Evolutionary conservation across 495 filamentous ascomycete species (phyloP).

Genomic region (Rhizodiscina lignyota): DNA sequence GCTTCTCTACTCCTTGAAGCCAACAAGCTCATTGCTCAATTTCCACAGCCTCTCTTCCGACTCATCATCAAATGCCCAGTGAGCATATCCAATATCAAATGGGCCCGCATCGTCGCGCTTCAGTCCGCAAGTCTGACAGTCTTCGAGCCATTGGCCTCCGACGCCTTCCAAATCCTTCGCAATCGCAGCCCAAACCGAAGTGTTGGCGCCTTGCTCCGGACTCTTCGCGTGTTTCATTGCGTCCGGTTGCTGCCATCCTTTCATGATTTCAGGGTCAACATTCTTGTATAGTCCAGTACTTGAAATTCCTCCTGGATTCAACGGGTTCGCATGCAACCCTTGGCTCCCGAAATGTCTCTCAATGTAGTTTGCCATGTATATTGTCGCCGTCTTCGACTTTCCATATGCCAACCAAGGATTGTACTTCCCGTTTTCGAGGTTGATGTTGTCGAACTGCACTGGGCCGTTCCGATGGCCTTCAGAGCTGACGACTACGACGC

Average conservation of each 20-base stretch:
- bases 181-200: constrained; percentile 25
- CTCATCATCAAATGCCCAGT: constrained; percentile 8
- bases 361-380: constrained; percentile 18
- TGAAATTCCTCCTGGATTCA: constrained; percentile 12
- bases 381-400: constrained; percentile 13
- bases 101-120: constrained; percentile 4
- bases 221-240: too few species aligned
- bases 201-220: constrained; percentile 21
- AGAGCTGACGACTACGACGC: not conserved
- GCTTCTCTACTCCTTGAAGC: too few species aligned
- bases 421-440: constrained; percentile 9
- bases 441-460: constrained; percentile 12
- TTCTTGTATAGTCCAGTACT: not conserved
- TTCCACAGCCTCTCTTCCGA: constrained; percentile 13
- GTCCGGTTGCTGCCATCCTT: too few species aligned
- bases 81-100: constrained; percentile 8
- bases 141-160: constrained; percentile 25
- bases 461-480: not conserved
- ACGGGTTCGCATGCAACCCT: constrained; percentile 7
- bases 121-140: constrained; percentile 16
- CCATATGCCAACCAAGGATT: constrained; percentile 17
- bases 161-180: constrained; percentile 21
- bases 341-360: constrained; percentile 10
- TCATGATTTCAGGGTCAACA: too few species aligned
- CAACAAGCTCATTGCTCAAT: constrained; percentile 9